Percentiles rank a stretch among this genome's conserved stretches.
Conservation (phyloP, 768 basidiomycete genomes). For the Collybiopsis luxurians region DNA sequence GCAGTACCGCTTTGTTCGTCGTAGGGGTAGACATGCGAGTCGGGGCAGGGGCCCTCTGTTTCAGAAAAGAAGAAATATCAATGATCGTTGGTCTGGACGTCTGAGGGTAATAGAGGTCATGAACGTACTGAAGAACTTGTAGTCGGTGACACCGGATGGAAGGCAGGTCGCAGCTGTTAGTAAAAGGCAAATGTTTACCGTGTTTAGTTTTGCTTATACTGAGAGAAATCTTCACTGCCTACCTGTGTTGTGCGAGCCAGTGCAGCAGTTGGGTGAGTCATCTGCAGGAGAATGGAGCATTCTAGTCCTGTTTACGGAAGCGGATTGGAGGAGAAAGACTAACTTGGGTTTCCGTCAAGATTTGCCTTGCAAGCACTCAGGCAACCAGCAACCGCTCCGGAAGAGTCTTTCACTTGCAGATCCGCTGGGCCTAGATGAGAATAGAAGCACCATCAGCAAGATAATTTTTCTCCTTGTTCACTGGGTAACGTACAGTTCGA, state of each 20-base stretch:
- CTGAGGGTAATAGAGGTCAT: too few species aligned
- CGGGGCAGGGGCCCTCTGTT: slow-evolving; percentile 31
- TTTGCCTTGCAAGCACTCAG: slow-evolving; percentile 41
- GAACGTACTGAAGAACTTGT: neutral
- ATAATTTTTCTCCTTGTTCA: too few species aligned
- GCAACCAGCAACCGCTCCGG: slow-evolving; percentile 37
- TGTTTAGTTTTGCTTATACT: too few species aligned
- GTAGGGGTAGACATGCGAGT: slow-evolving; percentile 41
- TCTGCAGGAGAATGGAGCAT: neutral
- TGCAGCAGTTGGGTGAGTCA: slow-evolving; percentile 23
- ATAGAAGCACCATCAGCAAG: too few species aligned
- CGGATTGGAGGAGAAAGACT: slow-evolving; percentile 43
- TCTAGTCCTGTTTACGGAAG: slow-evolving; percentile 20
- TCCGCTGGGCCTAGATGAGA: slow-evolving; percentile 15
- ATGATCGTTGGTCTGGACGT: too few species aligned
- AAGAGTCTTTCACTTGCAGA: slow-evolving; percentile 22
- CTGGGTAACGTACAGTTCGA: slow-evolving; percentile 32
- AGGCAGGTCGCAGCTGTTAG: slow-evolving; percentile 41
- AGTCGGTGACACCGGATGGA: slow-evolving; percentile 18
- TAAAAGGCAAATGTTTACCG: too few species aligned
- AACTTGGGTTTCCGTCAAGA: slow-evolving; percentile 31
- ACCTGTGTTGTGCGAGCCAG: slow-evolving; percentile 22
- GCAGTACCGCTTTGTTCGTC: slow-evolving; percentile 45
- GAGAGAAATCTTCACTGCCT: too few species aligned
- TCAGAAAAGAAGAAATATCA: too few species aligned